Evolutionary conservation across 495 filamentous ascomycete species (phyloP), one percentile per base, ranked within the genome.

Genomic region (Penicillium verhagenii): DNA sequence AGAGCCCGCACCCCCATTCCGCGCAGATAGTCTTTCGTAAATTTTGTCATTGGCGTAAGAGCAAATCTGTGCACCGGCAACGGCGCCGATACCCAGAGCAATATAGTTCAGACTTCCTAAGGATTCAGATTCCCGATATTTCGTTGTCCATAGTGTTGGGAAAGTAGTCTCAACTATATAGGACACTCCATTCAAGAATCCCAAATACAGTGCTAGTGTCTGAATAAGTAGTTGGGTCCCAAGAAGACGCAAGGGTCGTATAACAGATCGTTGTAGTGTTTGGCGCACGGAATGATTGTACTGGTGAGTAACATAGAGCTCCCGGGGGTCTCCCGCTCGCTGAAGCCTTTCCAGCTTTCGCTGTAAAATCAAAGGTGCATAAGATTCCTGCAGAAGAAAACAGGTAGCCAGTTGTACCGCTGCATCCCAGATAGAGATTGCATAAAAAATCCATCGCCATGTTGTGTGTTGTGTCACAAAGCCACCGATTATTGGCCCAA

Each of bases 131-230:
- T 86, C 74, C 62, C 80, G 69, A 73, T 91, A 91, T 8, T 58
- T 54, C 37, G 60, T 65, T 8, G 75, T 78, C 81, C 83, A 90
- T 29, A 91, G 81, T 11, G 56, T 48, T 0, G 87, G 83, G 69
- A 89, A 90, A 29, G 84, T 86, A 4, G 85, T 80, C 4, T 90
- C 74, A 37, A 88, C 77, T 2, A 92, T 80, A 53, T 91, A 91
- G 73, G 85, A 83, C 14, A 89, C 65, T 4, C 87, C 88, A 69
- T 87, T 90, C 33, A 87, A 67, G 64, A 84, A 91, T 47, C 79
- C 82, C 78, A 84, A 82, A 68, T 85, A 87, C 8, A 80, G 28
- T 6, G 85, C 77, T 8, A 88, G 69, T 48, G 72, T 71, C 64
- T 85, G 81, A 37, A 87, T 73, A 54, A 85, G 4, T 2, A 11